Base-by-base conservation (phyloP, 2,329 filamentous ascomycete species). In the Arachnomyces sp. region DNA sequence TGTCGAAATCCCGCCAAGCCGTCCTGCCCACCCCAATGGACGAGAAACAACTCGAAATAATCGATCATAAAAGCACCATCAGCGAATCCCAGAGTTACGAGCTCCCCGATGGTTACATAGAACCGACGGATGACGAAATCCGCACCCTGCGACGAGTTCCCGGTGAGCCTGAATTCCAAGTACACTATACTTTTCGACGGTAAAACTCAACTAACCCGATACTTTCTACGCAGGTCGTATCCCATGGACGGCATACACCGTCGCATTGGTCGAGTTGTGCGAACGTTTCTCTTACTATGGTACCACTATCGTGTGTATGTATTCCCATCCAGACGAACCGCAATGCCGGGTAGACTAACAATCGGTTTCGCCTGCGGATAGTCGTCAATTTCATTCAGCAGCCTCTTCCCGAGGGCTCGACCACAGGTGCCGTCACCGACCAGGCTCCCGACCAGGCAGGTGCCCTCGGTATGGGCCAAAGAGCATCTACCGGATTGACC, bases 221-320 rank as follows among this genome's bases (percentile, higher is more conserved):
- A 5, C 21, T 25, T 25, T 25, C 21, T 25, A 5, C 71, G 54
- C 21, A 25, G 21, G 21, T 25, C 21, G 21, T 25, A 75, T 87
- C 45, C 78, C 79, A 36, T 79, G 74, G 72, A 66, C 72, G 40
- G 74, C 81, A 43, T 87, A 78, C 63, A 80, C 78, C 17, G 76
- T 88, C 44, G 82, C 80, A 35, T 78, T 86, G 46, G 77, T 84
- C 44, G 84, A 88, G 62, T 66, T 86, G 42, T 84, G 80, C 65
- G 84, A 88, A 65, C 79, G 83, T 36, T 86, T 85, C 64, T 82
- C 79, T 11, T 88, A 86, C 74, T 86, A 87, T 54, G 84, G 83
- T 40, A 80, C 79, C 3, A 74, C 77, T 32, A 72, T 80, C 25
- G 69, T 85, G 21, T 84, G 81, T 75, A 69, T 48, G 69, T 68